Evolutionary conservation across 257 asterid genomes (phyloP).

Genomic region (Solanum stenotomum): DNA sequence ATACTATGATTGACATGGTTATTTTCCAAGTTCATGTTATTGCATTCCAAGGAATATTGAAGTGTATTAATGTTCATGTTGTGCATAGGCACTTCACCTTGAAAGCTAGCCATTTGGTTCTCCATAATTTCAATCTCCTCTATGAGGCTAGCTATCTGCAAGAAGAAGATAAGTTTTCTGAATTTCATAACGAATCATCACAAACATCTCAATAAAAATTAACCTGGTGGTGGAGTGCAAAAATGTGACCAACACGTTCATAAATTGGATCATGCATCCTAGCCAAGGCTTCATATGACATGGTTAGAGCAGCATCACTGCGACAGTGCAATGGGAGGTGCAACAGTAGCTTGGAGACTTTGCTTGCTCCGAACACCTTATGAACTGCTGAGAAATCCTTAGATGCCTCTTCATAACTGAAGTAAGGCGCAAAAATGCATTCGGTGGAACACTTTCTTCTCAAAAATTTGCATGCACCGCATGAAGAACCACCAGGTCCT

Average conservation of each 20-base stretch:
- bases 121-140: conserved; percentile 51
- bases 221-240: conserved; percentile 58
- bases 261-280: conserved; percentile 65
- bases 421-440: conserved; percentile 64
- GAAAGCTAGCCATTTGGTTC: conserved; percentile 33
- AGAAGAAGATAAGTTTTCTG: not conserved
- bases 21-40: not conserved
- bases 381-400: conserved; percentile 59
- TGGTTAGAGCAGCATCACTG: conserved; percentile 44
- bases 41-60: not conserved
- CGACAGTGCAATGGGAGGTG: conserved; percentile 41
- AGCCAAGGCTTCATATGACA: conserved; percentile 61
- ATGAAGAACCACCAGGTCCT: conserved; percentile 46
- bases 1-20: not conserved
- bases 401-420: conserved; percentile 45
- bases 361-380: conserved; percentile 71
- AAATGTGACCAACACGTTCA: conserved; percentile 59
- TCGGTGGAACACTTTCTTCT: conserved; percentile 55
- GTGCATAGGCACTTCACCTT: not conserved
- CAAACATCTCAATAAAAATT: not conserved
- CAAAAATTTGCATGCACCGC: conserved; percentile 75
- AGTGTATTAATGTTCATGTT: not conserved
- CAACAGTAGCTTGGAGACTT: conserved; percentile 48
- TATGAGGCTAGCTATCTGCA: conserved; percentile 55
- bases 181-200: not conserved